Evolutionary conservation across 164 flowering plant genomes (phyloP).

Genomic region (Kalanchoe fedtschenkoi): DNA sequence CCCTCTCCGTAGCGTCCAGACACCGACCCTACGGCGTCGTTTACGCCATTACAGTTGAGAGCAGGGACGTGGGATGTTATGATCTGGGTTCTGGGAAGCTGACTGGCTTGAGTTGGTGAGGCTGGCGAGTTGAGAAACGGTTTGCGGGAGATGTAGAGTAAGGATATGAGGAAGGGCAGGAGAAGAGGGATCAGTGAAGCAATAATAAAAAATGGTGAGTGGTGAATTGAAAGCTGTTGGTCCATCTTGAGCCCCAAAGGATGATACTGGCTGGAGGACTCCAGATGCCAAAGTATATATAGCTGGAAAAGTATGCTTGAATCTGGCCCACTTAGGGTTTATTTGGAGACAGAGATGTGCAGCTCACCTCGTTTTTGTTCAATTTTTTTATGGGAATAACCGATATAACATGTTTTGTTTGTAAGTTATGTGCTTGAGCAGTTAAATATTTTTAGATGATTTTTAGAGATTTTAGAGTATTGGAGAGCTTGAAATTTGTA

Average conservation of each 20-base stretch:
- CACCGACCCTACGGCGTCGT: not conserved
- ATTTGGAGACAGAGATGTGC: no score
- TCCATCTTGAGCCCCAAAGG: not conserved
- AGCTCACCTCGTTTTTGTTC: no score
- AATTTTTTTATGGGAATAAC: no score
- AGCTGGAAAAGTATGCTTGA: no score
- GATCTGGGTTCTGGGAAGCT: not conserved
- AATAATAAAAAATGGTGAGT: not conserved
- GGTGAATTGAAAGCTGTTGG: not conserved
- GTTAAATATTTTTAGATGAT: no score
- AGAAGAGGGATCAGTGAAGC: not conserved
- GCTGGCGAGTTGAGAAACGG: not conserved
- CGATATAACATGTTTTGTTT: no score
- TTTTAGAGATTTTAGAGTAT: no score
- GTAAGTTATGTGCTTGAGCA: no score
- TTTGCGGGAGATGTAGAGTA: not conserved
- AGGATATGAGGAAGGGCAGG: not conserved
- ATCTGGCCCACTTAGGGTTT: no score
- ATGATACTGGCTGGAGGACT: no score
- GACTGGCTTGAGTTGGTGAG: not conserved
- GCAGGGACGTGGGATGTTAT: not conserved
- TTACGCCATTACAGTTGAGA: not conserved
- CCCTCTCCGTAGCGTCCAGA: not conserved
- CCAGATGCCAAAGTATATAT: not conserved
- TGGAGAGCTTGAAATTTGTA: no score